Percentiles rank a stretch among this genome's conserved stretches.
These are phyloP conservation scores for Tricladium varicosporioides DNA, from an alignment of 2,329 filamentous ascomycete genomes.

Conservation along the genomic window DNA sequence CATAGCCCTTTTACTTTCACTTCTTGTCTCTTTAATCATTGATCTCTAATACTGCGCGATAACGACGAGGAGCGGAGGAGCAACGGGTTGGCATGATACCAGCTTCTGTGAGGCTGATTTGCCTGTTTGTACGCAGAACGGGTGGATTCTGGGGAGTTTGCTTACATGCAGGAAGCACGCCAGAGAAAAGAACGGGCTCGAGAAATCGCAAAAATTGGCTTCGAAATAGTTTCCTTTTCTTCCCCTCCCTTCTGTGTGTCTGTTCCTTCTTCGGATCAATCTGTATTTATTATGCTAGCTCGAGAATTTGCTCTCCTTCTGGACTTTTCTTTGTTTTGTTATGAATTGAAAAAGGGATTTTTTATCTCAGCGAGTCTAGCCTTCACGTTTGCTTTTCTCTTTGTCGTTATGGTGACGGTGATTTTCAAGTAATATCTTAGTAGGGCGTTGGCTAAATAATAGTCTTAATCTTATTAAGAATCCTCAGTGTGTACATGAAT, in stretches of 20 bases:
- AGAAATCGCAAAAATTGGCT: constrained; percentile 27
- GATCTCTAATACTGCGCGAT: constrained; percentile 32
- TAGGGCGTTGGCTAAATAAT: background rate
- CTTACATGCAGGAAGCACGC: constrained; percentile 16
- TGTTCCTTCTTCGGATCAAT: constrained; percentile 23
- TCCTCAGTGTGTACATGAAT: too few relatives aligned
- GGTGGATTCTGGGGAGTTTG: constrained; percentile 28
- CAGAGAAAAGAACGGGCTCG: constrained; percentile 20
- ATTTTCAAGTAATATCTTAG: background rate
- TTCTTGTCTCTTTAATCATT: constrained; percentile 36
- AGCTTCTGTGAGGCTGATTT: constrained; percentile 32
- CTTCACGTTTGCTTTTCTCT: background rate
- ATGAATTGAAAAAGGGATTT: constrained; percentile 30
- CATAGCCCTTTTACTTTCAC: constrained; percentile 30
- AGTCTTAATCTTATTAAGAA: background rate
- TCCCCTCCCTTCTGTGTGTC: constrained; percentile 10
- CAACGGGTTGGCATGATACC: constrained; percentile 25
- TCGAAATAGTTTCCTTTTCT: constrained; percentile 18
- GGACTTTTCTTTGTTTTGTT: constrained; percentile 27
- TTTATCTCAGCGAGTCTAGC: constrained; percentile 19
- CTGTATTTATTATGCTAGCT: constrained; percentile 35
- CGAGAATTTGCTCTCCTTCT: constrained; percentile 29
- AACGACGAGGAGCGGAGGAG: constrained; percentile 21
- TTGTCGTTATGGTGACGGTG: background rate
- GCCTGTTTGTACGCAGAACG: constrained; percentile 19